Base-by-base conservation (phyloP, 2,329 filamentous ascomycete genomes). In the Pyricularia sp. region DNA sequence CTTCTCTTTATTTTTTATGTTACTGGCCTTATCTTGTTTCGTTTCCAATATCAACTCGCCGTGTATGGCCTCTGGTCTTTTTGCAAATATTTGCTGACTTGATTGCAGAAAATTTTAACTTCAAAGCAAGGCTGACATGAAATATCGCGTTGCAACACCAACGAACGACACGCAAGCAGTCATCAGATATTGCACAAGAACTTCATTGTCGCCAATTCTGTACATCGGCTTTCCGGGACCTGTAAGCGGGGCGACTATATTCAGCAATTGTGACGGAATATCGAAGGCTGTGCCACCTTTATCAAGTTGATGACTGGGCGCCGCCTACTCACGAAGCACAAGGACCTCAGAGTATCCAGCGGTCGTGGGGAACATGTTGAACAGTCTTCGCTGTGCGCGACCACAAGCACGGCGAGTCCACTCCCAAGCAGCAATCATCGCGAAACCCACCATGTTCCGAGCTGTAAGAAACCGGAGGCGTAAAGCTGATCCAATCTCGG, bases 271-370 rank as follows among this genome's bases (percentile, higher is more conserved):
- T 65, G 10, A 68, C 65, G 4, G 66, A n/a, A n/a, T n/a, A n/a
- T 8, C 19, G 10, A 49, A n/a, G 2, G 2, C 4, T 8, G 19
- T n/a, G 7, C n/a, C 68, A 22, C 2, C 30, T 30, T 24, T 24
- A n/a, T 33, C 30, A 61, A 1, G 71, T 93, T 93, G 75, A 93
- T 90, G 67, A 88, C 86, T 0, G 89, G 86, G 88, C 72, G 89
- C 33, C 90, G 61, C 83, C 85, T 68, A 93, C 91, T 90, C 90
- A 94, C 2, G 86, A 83, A 4, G 90, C 77, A 1, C 81, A 81
- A 1, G 90, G 86, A 0, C 88, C 88, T 71, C 86, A 91, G 62
- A 84, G 83, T 1, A 82, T 55, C 65, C 66, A 6, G 68, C 53
- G 31, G 72, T 79, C 85, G 91, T 90, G 53, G 91, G 77, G 81